phyloP scores from a whole-genome alignment of 768 basidiomycete genomes.

The Kwoniella shandongensis region DNA sequence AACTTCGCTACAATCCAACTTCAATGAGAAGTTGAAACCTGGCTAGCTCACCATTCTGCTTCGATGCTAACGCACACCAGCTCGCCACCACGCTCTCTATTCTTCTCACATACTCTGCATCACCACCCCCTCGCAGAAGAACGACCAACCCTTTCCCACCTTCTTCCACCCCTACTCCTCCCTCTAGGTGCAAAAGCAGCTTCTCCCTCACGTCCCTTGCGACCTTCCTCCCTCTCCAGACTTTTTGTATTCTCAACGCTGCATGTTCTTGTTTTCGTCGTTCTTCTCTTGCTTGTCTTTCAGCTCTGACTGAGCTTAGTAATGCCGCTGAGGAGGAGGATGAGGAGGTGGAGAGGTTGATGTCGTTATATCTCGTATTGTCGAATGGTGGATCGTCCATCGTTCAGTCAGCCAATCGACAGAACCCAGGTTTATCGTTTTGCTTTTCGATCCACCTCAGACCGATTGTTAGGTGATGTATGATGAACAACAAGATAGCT shows the following conservation, averaged over 20 bases:
- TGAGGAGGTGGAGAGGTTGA: slow-evolving; percentile 49
- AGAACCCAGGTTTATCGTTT: too few relatives aligned
- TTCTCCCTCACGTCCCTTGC: slow-evolving; percentile 16
- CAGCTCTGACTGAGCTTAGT: slow-evolving; percentile 36
- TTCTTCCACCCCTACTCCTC: slow-evolving; percentile 2
- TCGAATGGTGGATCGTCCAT: slow-evolving; percentile 2
- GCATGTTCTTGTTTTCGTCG: slow-evolving; percentile 27
- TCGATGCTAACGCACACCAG: slow-evolving; percentile 15
- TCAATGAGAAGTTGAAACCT: background rate
- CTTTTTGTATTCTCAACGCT: slow-evolving; percentile 35
- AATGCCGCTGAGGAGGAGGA: slow-evolving; percentile 40
- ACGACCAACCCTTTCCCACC: slow-evolving; percentile 27
- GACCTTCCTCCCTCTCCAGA: slow-evolving; percentile 41
- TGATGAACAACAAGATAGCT: too few relatives aligned
- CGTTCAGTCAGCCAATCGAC: background rate
- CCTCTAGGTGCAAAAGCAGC: slow-evolving; percentile 20
- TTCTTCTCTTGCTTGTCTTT: slow-evolving; percentile 43
- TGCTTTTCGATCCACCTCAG: too few relatives aligned
- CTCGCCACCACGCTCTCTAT: slow-evolving; percentile 11
- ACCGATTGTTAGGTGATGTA: too few relatives aligned
- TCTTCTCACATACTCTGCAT: slow-evolving; percentile 9
- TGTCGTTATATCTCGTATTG: slow-evolving; percentile 18
- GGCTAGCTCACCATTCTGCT: background rate
- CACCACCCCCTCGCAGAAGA: slow-evolving; percentile 22
- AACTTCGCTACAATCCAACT: slow-evolving; percentile 3